phyloP scores from a whole-genome alignment of 768 basidiomycete species.

The Rubroboletus pulcherrimus region DNA sequence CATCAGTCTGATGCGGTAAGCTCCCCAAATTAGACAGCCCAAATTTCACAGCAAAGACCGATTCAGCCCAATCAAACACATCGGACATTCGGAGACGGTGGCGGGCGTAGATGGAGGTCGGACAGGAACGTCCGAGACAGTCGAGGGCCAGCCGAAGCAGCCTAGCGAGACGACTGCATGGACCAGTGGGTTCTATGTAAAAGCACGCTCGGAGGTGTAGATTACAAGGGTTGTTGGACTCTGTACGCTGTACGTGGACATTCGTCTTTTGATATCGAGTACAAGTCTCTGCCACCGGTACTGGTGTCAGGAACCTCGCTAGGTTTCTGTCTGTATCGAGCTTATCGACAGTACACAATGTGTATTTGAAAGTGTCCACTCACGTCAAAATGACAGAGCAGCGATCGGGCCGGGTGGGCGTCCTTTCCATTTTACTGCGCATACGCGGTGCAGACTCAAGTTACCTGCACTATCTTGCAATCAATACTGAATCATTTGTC shows the following conservation, averaged over 20 bases:
- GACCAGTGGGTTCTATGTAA: neutral
- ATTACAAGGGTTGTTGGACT: no score
- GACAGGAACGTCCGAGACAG: neutral
- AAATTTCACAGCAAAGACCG: slow-evolving; percentile 3
- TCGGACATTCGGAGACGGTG: slow-evolving; percentile 9
- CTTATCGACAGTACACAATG: neutral
- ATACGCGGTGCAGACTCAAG: neutral
- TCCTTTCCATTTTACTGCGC: neutral
- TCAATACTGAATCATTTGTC: neutral
- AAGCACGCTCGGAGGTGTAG: neutral
- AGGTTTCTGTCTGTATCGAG: neutral
- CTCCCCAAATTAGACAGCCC: neutral
- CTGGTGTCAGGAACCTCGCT: neutral
- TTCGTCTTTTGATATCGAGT: no score
- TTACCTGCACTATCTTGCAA: neutral
- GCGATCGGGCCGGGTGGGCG: neutral
- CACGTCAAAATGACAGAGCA: neutral
- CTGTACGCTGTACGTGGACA: no score
- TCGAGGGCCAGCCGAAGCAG: no score
- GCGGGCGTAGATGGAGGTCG: neutral
- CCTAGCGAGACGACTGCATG: neutral
- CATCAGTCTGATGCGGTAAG: slow-evolving; percentile 13
- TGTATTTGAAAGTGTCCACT: neutral
- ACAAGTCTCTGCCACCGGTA: no score
- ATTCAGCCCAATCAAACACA: slow-evolving; percentile 18